Evolutionary conservation across 2,329 filamentous ascomycete species (phyloP).

Genomic region (Gremmenia infestans): DNA sequence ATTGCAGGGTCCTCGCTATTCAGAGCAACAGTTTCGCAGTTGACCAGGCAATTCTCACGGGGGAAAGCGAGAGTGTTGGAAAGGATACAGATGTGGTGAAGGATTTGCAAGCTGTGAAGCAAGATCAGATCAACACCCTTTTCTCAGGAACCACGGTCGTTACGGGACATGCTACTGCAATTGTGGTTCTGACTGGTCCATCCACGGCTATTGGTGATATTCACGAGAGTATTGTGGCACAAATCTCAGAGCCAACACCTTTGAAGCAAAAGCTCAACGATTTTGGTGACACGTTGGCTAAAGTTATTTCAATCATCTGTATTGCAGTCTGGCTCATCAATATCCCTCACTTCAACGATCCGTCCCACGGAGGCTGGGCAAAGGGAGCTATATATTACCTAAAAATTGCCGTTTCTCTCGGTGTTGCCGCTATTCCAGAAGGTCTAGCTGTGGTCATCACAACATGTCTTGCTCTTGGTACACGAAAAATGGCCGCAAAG

Average conservation of each 20-base stretch:
- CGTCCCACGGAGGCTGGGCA: conserved; percentile 84
- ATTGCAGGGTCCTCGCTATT: conserved; percentile 84
- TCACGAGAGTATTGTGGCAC: conserved; percentile 95
- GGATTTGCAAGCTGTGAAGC: conserved; percentile 84
- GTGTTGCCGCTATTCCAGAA: conserved; percentile 95
- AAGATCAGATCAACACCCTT: conserved; percentile 96
- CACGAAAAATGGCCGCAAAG: conserved; percentile 97
- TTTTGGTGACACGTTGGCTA: conserved; percentile 92
- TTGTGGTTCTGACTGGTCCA: conserved; percentile 85
- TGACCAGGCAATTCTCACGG: conserved; percentile 94
- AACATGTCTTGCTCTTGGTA: conserved; percentile 93
- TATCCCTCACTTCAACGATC: conserved; percentile 93
- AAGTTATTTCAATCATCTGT: conserved; percentile 97
- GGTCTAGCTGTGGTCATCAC: conserved; percentile 97
- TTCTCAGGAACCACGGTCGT: conserved; percentile 98
- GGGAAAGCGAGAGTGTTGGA: conserved; percentile 93
- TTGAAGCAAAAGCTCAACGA: conserved; percentile 98
- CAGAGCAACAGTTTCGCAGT: conserved; percentile 97
- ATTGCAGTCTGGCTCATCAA: conserved; percentile 98
- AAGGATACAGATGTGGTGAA: conserved; percentile 69
- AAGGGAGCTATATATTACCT: conserved; percentile 99
- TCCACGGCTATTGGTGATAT: conserved; percentile 97
- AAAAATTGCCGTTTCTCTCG: conserved; percentile 97
- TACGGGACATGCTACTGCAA: conserved; percentile 82
- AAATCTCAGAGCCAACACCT: conserved; percentile 95